Evolutionary conservation across 2,329 filamentous ascomycete species (phyloP), one percentile per base, ranked within the genome.

Genomic region (Thielaviopsis populi): DNA sequence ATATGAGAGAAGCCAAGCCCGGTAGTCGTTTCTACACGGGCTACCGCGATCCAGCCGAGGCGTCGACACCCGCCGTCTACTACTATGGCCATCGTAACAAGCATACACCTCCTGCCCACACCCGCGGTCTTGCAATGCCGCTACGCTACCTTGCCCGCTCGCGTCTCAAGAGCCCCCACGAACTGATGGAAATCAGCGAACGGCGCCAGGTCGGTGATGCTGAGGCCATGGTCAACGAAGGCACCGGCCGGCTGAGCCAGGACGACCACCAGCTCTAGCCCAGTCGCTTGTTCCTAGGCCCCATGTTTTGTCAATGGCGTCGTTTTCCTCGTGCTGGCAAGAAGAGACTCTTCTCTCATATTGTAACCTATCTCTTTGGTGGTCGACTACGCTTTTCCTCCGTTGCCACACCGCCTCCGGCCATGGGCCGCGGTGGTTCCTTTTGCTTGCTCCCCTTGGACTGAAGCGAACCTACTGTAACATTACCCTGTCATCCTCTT

Each of bases 181-280:
- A 62, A 33, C 81, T 78, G 68, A 76, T 83, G 67, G 91, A 96
- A 75, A 80, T 96, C 66, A 89, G 88, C 66, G 89, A 92, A 76
- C 81, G 91, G 68, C 87, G 88, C 74, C 91, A 96, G 76, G 91
- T 96, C 64, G 91, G 91, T 68, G 91, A 96, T 76, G 86, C 86
- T 64, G 89, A 89, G 75, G 84, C 83, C 72, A 80, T 91, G 78
- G 80, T 92, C 70, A 85, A 88, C 70, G 76, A 77, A 46, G 77
- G 69, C 68, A 71, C 66, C 68, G 30, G 53, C 27, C 68, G 56
- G 19, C 68, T 59, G 30, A 68, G 66, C 66, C 69, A 69, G 62
- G 70, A 71, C 48, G 72, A 75, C 64, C 72, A 69, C 67, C 70
- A 76, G 68, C 67, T 76, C 65, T 76, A 68, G 73, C 63, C 65